Evolutionary conservation across 768 basidiomycete genomes (phyloP).

Genomic region (Amanita subjunquillea): DNA sequence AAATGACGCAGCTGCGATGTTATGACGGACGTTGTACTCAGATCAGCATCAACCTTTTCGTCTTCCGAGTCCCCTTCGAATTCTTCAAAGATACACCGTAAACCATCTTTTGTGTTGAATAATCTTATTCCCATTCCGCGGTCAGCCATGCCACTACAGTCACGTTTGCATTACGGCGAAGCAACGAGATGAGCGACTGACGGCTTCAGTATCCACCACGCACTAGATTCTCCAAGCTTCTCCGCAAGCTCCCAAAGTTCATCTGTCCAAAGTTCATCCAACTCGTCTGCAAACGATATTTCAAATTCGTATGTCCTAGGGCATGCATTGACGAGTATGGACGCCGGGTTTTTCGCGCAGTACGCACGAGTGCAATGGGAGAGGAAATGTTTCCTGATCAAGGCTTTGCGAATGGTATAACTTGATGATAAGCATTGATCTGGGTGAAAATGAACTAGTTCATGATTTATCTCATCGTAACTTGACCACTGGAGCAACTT

Average conservation of each 20-base stretch:
- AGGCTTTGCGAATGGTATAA: slow-evolving; percentile 83
- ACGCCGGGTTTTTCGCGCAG: slow-evolving; percentile 56
- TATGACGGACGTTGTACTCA: slow-evolving; percentile 45
- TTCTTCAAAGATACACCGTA: slow-evolving; percentile 67
- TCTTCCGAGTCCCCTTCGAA: slow-evolving; percentile 55
- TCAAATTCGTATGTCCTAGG: slow-evolving; percentile 82
- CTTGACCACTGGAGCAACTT: slow-evolving; percentile 70
- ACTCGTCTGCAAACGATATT: slow-evolving; percentile 83
- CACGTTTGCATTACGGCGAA: background rate
- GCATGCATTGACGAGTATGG: slow-evolving; percentile 40
- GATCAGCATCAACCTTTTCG: slow-evolving; percentile 25
- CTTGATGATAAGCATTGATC: slow-evolving; percentile 58
- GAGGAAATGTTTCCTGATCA: slow-evolving; percentile 92
- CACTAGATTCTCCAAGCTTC: slow-evolving; percentile 36
- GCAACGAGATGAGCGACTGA: slow-evolving; percentile 16
- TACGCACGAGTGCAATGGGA: slow-evolving; percentile 66
- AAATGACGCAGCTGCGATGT: slow-evolving; percentile 91
- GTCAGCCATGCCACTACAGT: slow-evolving; percentile 77
- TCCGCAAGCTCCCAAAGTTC: slow-evolving; percentile 83
- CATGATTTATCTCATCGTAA: slow-evolving; percentile 81
- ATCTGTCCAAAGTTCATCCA: slow-evolving; percentile 89
- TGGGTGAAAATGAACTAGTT: slow-evolving; percentile 45
- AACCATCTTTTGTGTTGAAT: slow-evolving; percentile 66
- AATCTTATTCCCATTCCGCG: slow-evolving; percentile 90
- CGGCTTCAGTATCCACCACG: slow-evolving; percentile 97